Evolutionary conservation across 192 early-diverging fungal genomes (phyloP).

Genomic region (Coemansia sp.): DNA sequence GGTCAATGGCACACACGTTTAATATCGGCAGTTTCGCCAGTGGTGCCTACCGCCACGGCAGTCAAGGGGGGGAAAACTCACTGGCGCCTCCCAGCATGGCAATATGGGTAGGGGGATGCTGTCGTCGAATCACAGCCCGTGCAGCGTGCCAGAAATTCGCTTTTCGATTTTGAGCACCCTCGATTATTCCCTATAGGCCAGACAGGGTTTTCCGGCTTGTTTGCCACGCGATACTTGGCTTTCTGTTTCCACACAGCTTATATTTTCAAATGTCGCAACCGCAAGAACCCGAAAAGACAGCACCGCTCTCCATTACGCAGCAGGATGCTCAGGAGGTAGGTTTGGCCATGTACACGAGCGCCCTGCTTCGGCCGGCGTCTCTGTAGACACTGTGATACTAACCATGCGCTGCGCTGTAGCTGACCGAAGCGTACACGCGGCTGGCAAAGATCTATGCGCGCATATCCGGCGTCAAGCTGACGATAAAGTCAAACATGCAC

Average conservation of each 20-base stretch:
- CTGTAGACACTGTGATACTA: neutral
- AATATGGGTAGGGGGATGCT: neutral
- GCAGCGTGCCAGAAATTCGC: neutral
- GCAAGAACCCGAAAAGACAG: no score
- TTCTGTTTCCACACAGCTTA: no score
- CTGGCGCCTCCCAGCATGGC: no score
- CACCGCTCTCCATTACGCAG: no score
- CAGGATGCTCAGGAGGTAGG: conserved; percentile 19
- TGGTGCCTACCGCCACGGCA: conserved; percentile 7
- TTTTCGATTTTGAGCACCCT: conserved; percentile 6
- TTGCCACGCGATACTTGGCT: no score
- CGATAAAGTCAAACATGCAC: neutral
- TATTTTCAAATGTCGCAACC: no score
- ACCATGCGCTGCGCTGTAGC: conserved; percentile 13
- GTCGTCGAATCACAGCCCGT: conserved; percentile 10
- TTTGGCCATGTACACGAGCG: neutral
- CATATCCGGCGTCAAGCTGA: conserved; percentile 1
- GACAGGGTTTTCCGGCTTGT: neutral
- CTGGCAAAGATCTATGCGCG: conserved; percentile 22
- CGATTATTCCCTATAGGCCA: neutral
- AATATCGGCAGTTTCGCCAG: conserved; percentile 8
- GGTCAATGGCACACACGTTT: conserved; percentile 11
- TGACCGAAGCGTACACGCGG: conserved; percentile 18
- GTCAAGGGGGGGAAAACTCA: no score
- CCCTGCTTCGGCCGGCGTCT: neutral